Evolutionary conservation across 306 rosid genomes (phyloP).

Genomic region (Elaeagnus macrophylla): DNA sequence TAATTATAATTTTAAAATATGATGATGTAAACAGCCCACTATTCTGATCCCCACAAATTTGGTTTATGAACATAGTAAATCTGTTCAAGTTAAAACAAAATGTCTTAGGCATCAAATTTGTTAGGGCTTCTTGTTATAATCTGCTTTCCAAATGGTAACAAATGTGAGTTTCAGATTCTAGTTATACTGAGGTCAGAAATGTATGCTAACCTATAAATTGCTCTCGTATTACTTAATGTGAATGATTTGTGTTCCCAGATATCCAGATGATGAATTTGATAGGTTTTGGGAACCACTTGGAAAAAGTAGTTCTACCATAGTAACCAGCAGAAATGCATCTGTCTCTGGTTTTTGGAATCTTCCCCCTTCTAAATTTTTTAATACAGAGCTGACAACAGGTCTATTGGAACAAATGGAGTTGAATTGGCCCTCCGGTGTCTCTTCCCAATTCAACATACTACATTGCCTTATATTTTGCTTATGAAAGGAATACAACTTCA

Average conservation of each 20-base stretch:
- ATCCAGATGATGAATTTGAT: conserved; percentile 79
- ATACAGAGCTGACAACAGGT: conserved; percentile 43
- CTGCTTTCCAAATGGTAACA: too few relatives aligned
- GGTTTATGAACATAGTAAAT: too few relatives aligned
- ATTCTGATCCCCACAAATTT: too few relatives aligned
- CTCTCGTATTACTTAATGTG: too few relatives aligned
- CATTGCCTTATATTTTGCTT: conserved; percentile 73
- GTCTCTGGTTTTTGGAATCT: conserved; percentile 70
- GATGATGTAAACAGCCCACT: too few relatives aligned
- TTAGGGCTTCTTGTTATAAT: too few relatives aligned
- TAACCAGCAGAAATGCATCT: conserved; percentile 27
- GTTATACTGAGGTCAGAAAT: too few relatives aligned
- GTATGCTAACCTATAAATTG: too few relatives aligned
- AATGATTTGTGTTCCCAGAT: conserved; percentile 40
- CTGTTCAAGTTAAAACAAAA: too few relatives aligned
- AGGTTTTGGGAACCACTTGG: conserved; percentile 66
- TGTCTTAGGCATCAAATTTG: too few relatives aligned
- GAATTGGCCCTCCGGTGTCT: conserved; percentile 49
- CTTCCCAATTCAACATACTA: conserved; percentile 57
- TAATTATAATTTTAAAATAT: too few relatives aligned
- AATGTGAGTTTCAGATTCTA: too few relatives aligned
- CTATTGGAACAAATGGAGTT: conserved; percentile 43
- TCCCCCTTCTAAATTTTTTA: conserved; percentile 49
- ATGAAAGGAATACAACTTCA: conserved; percentile 55
- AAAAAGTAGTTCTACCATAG: conserved; percentile 44